A percentile compares a stretch with the other conserved stretches of the same genome.
These are phyloP conservation scores for Fusarium fracticaudum DNA, from an alignment of 2,329 filamentous ascomycete species.

Conservation along the genomic window DNA sequence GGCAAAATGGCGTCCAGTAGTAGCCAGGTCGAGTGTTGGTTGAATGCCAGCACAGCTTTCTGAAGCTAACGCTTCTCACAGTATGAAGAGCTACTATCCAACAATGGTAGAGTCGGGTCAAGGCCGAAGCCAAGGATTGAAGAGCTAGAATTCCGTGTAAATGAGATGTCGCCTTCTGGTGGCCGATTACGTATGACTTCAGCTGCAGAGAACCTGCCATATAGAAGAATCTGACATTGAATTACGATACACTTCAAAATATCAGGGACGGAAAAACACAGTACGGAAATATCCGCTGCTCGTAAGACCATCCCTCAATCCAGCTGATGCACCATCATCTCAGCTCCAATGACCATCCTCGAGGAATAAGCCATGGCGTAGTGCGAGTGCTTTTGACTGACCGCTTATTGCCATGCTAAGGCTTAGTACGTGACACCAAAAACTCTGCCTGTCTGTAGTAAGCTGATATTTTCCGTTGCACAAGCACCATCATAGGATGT, in stretches of 20 bases:
- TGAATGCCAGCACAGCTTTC: too few relatives aligned
- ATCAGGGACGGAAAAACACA: neutral
- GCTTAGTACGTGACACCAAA: neutral
- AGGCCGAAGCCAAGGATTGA: neutral
- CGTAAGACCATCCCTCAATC: neutral
- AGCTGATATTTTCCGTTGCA: conserved; percentile 1
- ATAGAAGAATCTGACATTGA: neutral
- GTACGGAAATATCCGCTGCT: neutral
- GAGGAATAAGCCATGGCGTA: neutral
- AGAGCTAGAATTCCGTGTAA: rapidly evolving
- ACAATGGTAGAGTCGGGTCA: neutral
- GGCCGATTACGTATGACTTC: neutral
- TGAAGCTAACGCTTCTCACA: neutral
- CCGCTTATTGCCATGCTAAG: neutral
- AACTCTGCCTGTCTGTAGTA: neutral
- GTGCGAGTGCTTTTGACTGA: neutral
- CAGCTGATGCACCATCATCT: conserved; percentile 4
- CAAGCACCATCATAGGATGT: neutral
- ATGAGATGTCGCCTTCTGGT: neutral
- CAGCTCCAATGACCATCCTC: neutral
- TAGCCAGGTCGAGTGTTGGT: neutral
- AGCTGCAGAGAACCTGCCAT: rapidly evolving
- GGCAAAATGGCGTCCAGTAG: neutral
- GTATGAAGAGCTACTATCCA: neutral
- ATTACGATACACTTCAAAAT: neutral